phyloP scores from a whole-genome alignment of 192 early-diverging fungal genomes.

The Linderina pennispora region DNA sequence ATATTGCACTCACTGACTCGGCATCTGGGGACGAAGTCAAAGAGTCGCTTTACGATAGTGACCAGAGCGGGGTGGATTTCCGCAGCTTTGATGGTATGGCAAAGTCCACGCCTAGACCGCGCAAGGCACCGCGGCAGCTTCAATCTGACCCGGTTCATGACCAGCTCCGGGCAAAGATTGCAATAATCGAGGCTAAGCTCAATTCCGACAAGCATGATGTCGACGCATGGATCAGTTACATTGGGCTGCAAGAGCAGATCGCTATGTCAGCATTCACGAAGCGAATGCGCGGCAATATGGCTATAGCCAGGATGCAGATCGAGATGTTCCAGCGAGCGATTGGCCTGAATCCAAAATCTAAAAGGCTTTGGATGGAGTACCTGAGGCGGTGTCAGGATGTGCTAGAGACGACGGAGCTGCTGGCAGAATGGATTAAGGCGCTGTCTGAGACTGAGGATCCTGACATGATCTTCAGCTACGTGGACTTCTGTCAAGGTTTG shows the following conservation, averaged over 20 bases:
- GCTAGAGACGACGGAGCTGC: constrained; percentile 6
- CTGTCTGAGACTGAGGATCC: constrained; percentile 4
- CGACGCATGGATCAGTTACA: constrained; percentile 16
- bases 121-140: neutral
- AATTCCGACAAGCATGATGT: constrained; percentile 9
- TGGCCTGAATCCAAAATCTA: constrained; percentile 5
- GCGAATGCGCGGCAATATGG: constrained; percentile 1
- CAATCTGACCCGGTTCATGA: neutral
- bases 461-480: constrained; percentile 4
- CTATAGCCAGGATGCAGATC: constrained; percentile 14
- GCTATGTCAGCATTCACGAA: constrained; percentile 3
- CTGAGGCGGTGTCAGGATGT: constrained; percentile 11
- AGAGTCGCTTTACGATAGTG: constrained; percentile 29
- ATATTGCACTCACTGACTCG: neutral
- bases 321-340: constrained; percentile 16
- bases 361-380: constrained; percentile 13
- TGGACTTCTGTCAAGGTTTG: constrained; percentile 12
- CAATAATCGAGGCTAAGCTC: constrained; percentile 5
- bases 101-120: neutral
- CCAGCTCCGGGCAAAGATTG: neutral
- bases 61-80: constrained; percentile 4
- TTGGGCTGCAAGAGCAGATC: constrained; percentile 9
- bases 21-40: too few species aligned
- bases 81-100: constrained; percentile 24
- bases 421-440: constrained; percentile 11